A percentile compares a stretch with the other conserved stretches of the same genome.
These are phyloP conservation scores for Apostasia ramifera DNA, from an alignment of 106 monocot genomes.

Conservation along the genomic window DNA sequence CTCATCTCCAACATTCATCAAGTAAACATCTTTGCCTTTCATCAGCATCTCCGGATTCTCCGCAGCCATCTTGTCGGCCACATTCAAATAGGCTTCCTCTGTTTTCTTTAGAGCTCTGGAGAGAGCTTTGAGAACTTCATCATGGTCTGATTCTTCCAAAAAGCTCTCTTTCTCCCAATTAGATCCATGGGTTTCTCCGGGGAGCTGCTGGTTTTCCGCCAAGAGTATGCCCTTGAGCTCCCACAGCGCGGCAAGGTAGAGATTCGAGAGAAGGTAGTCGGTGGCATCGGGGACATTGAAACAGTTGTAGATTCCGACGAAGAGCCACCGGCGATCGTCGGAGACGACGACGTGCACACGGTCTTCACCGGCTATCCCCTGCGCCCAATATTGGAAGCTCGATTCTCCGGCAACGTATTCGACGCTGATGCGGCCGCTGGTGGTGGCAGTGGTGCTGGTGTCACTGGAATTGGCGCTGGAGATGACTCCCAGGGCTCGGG, in stretches of 20 bases:
- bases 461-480: no score
- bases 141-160: slow-evolving; percentile 11
- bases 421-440: not conserved
- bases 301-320: slow-evolving; percentile 40
- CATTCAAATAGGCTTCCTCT: no score
- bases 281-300: slow-evolving; percentile 43
- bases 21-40: slow-evolving; percentile 31
- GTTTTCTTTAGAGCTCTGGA: no score
- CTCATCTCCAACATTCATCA: slow-evolving; percentile 34
- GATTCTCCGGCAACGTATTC: not conserved
- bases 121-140: not conserved
- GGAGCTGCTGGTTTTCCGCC: slow-evolving; percentile 2
- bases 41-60: slow-evolving; percentile 27
- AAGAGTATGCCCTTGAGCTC: slow-evolving; percentile 29
- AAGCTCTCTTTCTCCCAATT: slow-evolving; percentile 12
- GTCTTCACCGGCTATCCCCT: slow-evolving; percentile 42
- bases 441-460: no score
- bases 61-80: no score
- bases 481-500: no score
- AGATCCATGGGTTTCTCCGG: no score
- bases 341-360: slow-evolving; percentile 32
- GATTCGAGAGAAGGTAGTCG: slow-evolving; percentile 34
- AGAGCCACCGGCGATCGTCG: slow-evolving; percentile 23
- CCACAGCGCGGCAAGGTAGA: slow-evolving; percentile 12
- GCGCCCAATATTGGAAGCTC: slow-evolving; percentile 35